Conservation (phyloP, 257 asterid genomes). For the Lycium ferocissimum region DNA sequence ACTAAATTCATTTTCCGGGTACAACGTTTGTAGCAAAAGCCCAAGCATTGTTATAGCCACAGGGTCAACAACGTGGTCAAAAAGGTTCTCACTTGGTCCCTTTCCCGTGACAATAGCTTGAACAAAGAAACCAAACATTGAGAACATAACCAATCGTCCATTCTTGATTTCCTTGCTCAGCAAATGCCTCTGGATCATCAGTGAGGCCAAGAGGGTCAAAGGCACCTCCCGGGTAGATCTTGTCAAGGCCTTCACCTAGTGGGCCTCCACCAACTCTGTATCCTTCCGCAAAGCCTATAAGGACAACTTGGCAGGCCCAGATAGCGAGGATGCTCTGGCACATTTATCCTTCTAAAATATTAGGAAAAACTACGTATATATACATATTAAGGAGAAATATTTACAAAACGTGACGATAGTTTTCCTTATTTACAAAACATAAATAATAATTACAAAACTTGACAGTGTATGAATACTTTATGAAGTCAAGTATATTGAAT, state of each 20-base stretch:
- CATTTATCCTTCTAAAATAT: too few relatives aligned
- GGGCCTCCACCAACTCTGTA: constrained; percentile 95
- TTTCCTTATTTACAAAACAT: too few relatives aligned
- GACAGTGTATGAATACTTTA: too few relatives aligned
- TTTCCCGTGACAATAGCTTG: constrained; percentile 92
- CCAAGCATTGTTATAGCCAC: constrained; percentile 89
- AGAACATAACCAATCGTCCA: constrained; percentile 72
- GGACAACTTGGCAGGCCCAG: constrained; percentile 82
- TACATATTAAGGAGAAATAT: too few relatives aligned
- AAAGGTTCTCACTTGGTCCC: constrained; percentile 78
- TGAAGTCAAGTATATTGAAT: too few relatives aligned
- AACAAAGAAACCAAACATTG: constrained; percentile 82
- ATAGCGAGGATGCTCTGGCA: constrained; percentile 81
- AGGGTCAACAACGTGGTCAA: constrained; percentile 80
- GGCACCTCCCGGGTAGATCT: constrained; percentile 78
- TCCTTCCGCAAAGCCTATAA: constrained; percentile 81
- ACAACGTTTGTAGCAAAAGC: constrained; percentile 84
- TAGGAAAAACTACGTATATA: too few relatives aligned
- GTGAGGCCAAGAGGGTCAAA: constrained; percentile 81
- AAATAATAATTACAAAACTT: too few relatives aligned
- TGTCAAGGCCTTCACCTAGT: constrained; percentile 82
- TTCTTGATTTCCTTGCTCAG: constrained; percentile 70
- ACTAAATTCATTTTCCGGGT: constrained; percentile 66
- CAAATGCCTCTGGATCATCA: constrained; percentile 61
- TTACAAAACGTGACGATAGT: too few relatives aligned